Evolutionary conservation across 257 asterid genomes (phyloP).

Genomic region (Jacaranda copaia): DNA sequence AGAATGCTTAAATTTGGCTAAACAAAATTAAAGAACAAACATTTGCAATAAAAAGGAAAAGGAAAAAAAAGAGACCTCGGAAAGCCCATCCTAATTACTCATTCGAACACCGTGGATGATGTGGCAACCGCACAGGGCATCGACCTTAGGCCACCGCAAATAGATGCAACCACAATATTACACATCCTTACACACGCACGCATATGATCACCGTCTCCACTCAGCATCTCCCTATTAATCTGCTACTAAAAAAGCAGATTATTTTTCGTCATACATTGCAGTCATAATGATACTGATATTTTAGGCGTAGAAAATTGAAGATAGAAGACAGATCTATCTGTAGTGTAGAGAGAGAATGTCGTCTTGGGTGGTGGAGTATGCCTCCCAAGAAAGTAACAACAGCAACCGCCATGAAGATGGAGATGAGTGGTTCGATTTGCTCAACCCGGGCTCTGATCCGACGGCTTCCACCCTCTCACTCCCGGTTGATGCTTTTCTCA

Average conservation of each 20-base stretch:
- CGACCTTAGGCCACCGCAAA: conserved; percentile 22
- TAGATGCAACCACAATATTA: not conserved
- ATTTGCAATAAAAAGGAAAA: not conserved
- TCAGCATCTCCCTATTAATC: conserved; percentile 27
- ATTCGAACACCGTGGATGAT: not conserved
- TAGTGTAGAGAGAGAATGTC: conserved; percentile 48
- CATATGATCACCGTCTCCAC: conserved; percentile 34
- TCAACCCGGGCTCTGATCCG: conserved; percentile 40
- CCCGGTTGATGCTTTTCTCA: conserved; percentile 53
- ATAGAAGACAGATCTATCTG: not conserved
- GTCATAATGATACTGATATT: not conserved
- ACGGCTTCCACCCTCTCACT: conserved; percentile 47
- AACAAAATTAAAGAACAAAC: not conserved
- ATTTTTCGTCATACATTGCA: not conserved
- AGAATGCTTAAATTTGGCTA: too few relatives aligned
- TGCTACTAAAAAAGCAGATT: not conserved
- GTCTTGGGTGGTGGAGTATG: conserved; percentile 52
- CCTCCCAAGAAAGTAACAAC: conserved; percentile 52
- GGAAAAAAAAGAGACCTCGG: not conserved
- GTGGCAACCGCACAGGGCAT: conserved; percentile 35
- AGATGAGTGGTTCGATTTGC: conserved; percentile 52
- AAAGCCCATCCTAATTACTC: conserved; percentile 18
- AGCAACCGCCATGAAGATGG: conserved; percentile 52
- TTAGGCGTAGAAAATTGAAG: not conserved
- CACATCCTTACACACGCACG: conserved; percentile 25